Conservation (phyloP, 768 basidiomycete genomes). For the Calocybe gangraenosa region DNA sequence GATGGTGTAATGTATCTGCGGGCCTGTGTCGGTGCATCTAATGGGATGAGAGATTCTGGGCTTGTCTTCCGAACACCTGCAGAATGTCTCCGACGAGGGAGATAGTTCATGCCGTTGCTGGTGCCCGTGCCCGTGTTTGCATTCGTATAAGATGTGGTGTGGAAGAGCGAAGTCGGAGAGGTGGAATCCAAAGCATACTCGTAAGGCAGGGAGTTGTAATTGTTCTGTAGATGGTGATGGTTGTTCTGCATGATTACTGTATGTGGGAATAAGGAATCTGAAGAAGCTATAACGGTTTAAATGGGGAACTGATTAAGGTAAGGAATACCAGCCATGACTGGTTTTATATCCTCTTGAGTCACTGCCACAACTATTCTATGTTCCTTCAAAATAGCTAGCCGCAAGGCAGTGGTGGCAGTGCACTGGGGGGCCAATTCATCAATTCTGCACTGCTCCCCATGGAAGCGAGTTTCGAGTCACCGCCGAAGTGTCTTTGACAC, state of each 20-base stretch:
- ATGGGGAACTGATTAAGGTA: background rate
- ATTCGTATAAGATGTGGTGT: constrained; percentile 10
- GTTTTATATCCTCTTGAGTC: constrained; percentile 8
- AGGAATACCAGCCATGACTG: constrained; percentile 5
- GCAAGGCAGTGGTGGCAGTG: constrained; percentile 9
- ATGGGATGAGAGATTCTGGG: constrained; percentile 58
- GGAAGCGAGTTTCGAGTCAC: constrained; percentile 14
- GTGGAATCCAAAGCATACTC: constrained; percentile 16
- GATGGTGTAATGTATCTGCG: constrained; percentile 74
- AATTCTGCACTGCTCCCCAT: no score
- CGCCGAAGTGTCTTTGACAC: constrained; percentile 4
- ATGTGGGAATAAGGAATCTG: background rate
- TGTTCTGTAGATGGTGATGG: constrained; percentile 3
- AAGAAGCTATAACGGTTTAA: background rate
- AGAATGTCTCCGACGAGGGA: constrained; percentile 15
- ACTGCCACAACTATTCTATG: constrained; percentile 10
- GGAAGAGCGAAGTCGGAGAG: constrained; percentile 14
- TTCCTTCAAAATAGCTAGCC: no score
- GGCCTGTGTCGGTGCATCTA: constrained; percentile 76
- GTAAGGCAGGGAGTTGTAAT: constrained; percentile 17
- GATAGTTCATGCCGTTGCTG: constrained; percentile 6
- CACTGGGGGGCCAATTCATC: no score
- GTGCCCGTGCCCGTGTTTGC: background rate
- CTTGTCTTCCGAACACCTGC: constrained; percentile 23
- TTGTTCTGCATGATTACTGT: constrained; percentile 20